These are phyloP conservation scores for Kuraishia capsulata DNA, from an alignment of 805 yeast genomes.

Conservation along the genomic window DNA sequence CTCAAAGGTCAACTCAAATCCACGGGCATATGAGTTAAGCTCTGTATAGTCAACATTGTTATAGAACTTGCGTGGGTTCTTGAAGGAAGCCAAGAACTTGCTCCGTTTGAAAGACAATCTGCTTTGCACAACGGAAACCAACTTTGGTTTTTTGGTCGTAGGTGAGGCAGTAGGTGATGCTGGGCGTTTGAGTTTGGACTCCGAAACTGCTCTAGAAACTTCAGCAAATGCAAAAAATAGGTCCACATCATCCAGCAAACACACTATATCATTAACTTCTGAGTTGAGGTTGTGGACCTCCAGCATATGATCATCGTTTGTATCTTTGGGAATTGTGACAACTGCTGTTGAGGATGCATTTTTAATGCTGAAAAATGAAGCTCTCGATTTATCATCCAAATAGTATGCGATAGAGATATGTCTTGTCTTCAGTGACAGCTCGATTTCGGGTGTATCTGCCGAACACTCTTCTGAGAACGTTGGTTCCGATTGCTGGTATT, in stretches of 20 bases:
- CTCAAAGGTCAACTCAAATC: slow-evolving; percentile 9
- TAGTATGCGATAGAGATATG: not conserved
- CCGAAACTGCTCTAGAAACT: not conserved
- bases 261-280: not conserved
- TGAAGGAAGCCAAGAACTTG: slow-evolving; percentile 16
- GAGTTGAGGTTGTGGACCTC: not conserved
- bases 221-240: not conserved
- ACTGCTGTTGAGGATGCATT: not conserved
- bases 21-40: slow-evolving; percentile 18
- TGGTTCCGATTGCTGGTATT: not conserved
- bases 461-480: not conserved
- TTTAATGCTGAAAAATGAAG: not conserved
- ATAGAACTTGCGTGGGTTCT: slow-evolving; percentile 19
- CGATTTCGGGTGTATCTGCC: not conserved
- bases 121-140: not conserved
- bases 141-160: not conserved
- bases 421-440: not conserved
- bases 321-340: not conserved
- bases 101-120: slow-evolving; percentile 6
- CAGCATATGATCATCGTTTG: not conserved
- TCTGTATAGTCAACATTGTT: slow-evolving; percentile 18
- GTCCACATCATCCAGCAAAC: slow-evolving; percentile 1
- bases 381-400: not conserved
- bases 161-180: too few relatives aligned
- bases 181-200: not conserved